Evolutionary conservation across 192 early-diverging fungal species (phyloP).

Genomic region (Diversispora epigaea): DNA sequence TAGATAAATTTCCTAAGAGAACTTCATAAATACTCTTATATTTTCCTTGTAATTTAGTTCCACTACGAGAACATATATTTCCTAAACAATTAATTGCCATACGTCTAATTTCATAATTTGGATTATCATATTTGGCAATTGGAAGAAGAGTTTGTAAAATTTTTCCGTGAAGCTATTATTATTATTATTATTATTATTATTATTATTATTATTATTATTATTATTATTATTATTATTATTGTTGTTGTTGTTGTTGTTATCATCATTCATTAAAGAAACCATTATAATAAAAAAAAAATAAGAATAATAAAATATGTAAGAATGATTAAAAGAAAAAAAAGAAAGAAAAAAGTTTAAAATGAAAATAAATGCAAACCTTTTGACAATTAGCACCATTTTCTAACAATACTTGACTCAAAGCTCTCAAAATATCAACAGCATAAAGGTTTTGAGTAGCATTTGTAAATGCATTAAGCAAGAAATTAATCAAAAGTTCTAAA

Average conservation of each 20-base stretch:
- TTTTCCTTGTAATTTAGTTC: conserved; percentile 46
- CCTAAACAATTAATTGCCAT: conserved; percentile 72
- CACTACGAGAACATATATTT: conserved; percentile 61
- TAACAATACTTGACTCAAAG: conserved; percentile 50
- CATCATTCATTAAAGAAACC: too few species aligned
- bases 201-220: too few species aligned
- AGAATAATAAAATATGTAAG: neutral
- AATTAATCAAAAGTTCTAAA: conserved; percentile 18
- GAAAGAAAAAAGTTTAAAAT: neutral
- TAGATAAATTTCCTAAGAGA: conserved; percentile 48
- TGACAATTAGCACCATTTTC: conserved; percentile 45
- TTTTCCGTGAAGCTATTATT: conserved; percentile 35
- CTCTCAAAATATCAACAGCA: conserved; percentile 50
- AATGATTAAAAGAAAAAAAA: neutral
- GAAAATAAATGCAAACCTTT: conserved; percentile 38
- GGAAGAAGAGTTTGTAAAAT: conserved; percentile 35
- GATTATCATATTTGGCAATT: conserved; percentile 26
- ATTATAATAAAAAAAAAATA: neutral
- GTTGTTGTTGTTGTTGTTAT: too few species aligned
- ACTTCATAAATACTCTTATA: conserved; percentile 53
- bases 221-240: too few species aligned
- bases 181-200: neutral
- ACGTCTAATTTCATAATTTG: conserved; percentile 45
- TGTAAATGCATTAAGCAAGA: conserved; percentile 17
- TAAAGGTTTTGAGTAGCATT: neutral